Evolutionary conservation across 116 monocot genomes (phyloP).

Genomic region (Cymodocea nodosa): DNA sequence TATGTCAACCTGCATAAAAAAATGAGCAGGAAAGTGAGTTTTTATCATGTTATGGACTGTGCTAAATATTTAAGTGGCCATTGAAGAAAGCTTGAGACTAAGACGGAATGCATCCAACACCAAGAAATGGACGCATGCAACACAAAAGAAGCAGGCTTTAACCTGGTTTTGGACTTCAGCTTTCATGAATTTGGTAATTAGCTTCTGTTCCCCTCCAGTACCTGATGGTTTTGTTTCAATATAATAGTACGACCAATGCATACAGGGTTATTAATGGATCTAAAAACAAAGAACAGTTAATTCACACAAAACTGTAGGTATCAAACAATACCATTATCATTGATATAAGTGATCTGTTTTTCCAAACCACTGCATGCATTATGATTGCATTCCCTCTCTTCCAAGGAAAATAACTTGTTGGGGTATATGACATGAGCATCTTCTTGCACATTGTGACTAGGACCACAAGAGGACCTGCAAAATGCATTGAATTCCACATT

Average conservation of each 20-base stretch:
- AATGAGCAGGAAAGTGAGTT: too few relatives aligned
- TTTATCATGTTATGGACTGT: too few relatives aligned
- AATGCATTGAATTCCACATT: background rate
- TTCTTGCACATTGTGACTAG: background rate
- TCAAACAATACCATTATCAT: background rate
- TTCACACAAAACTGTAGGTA: background rate
- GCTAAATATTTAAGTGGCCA: too few relatives aligned
- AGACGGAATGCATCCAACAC: background rate
- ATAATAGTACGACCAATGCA: background rate
- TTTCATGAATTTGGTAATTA: background rate
- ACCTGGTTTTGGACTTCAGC: background rate
- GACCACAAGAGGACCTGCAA: background rate
- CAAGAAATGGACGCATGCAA: background rate
- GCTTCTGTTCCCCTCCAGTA: background rate
- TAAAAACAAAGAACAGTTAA: too few relatives aligned
- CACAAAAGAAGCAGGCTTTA: background rate
- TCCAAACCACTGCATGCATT: background rate
- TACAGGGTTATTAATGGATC: too few relatives aligned
- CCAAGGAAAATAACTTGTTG: background rate
- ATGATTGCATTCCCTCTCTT: background rate
- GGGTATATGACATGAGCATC: background rate
- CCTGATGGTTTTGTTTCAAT: background rate
- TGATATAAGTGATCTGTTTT: background rate
- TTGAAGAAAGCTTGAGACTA: background rate
- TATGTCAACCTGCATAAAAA: too few relatives aligned